Percentiles rank a stretch among this genome's conserved stretches.
Evolutionary conservation across 306 rosid genomes (phyloP).

Genomic region (Luffa aegyptiaca): DNA sequence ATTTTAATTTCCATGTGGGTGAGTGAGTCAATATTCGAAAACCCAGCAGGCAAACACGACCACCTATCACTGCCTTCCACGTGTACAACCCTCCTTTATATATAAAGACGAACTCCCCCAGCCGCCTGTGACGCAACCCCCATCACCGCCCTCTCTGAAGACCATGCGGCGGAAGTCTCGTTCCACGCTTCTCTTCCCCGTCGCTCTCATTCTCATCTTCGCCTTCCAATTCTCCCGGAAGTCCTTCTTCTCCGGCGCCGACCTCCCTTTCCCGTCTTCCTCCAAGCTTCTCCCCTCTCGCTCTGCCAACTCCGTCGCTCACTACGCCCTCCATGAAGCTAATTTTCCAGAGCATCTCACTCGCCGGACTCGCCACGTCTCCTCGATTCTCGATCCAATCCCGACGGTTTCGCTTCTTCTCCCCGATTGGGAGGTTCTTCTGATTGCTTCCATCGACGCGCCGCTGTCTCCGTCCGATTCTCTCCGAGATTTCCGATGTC

Average conservation of each 20-base stretch:
- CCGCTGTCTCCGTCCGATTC: not conserved
- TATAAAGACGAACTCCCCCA: not conserved
- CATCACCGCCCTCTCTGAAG: not conserved
- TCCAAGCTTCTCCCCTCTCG: not conserved
- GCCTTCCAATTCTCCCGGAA: slow-evolving; percentile 26
- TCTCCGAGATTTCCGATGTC: slow-evolving; percentile 15
- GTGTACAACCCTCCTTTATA: not conserved
- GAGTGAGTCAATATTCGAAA: not conserved
- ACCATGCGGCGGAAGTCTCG: slow-evolving; percentile 36
- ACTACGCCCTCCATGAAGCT: not conserved
- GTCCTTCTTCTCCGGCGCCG: slow-evolving; percentile 9
- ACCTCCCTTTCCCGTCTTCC: not conserved
- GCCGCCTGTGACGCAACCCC: not conserved
- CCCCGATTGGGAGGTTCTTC: slow-evolving; percentile 61
- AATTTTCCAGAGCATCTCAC: not conserved
- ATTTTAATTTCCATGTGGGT: not conserved
- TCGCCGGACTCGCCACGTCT: slow-evolving; percentile 27
- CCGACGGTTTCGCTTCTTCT: slow-evolving; percentile 37
- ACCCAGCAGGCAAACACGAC: not conserved
- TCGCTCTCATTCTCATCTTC: slow-evolving; percentile 22
- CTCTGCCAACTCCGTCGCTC: not conserved
- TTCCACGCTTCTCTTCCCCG: slow-evolving; percentile 17
- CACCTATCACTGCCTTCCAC: not conserved
- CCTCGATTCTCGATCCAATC: slow-evolving; percentile 19
- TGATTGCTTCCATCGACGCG: slow-evolving; percentile 22